Conservation (phyloP, 345 rosid species). For the Limnanthes douglasii region DNA sequence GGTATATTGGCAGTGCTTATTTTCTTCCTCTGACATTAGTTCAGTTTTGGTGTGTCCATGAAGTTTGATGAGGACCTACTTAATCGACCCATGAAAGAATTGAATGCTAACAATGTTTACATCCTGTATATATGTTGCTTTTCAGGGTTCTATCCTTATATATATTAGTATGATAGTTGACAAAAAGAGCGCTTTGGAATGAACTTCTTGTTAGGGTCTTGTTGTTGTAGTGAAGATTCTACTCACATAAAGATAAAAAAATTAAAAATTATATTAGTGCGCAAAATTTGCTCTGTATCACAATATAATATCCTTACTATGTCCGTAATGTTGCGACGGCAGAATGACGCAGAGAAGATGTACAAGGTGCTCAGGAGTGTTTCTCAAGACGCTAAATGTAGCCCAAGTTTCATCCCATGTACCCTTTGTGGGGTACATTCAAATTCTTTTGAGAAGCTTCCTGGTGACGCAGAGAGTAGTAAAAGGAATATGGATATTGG, state of each 20-base stretch:
- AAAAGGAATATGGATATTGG: constrained; percentile 12
- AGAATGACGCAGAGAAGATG: constrained; percentile 66
- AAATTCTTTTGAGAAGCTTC: constrained; percentile 40
- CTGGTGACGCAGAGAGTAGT: constrained; percentile 20
- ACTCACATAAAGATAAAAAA: too few relatives aligned
- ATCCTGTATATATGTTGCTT: too few relatives aligned
- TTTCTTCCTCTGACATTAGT: too few relatives aligned
- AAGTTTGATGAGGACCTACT: too few relatives aligned
- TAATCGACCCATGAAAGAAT: too few relatives aligned
- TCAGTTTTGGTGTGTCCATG: too few relatives aligned
- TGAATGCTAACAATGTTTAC: too few relatives aligned
- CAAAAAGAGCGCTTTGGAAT: neutral
- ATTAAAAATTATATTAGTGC: too few relatives aligned
- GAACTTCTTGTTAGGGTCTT: neutral
- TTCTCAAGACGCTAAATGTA: constrained; percentile 22
- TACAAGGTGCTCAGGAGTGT: constrained; percentile 29
- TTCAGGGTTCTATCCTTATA: too few relatives aligned
- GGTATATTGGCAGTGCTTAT: too few relatives aligned
- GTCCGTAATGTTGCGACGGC: constrained; percentile 9
- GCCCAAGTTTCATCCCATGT: constrained; percentile 23
- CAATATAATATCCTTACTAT: neutral
- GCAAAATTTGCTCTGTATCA: too few relatives aligned
- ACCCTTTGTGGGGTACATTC: constrained; percentile 34
- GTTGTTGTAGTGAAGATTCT: neutral
- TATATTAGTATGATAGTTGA: too few relatives aligned